Base-by-base conservation (phyloP, 352 stramenopile species). In the Phytophthora pini region DNA sequence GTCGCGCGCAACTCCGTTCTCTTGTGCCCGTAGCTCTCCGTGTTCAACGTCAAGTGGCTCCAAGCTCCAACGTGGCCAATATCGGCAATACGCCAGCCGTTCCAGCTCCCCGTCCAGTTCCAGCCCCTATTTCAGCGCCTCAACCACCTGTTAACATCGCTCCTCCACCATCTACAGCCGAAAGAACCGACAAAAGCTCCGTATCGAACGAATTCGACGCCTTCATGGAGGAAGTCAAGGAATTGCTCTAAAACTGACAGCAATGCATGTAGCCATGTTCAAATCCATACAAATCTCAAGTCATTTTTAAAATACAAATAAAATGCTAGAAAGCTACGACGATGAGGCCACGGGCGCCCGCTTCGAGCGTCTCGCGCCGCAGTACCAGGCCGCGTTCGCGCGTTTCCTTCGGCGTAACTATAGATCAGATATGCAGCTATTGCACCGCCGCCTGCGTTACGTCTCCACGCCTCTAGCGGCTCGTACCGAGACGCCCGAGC, bases 211-310 rank as follows among this genome's bases (percentile, higher is more conserved):
- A 89, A 46, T 90, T 87, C 32, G 81, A 90, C 36, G 67, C 76
- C 15, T 92, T 92, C 68, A 89, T 92, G 72, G 73, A 88, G n/a
- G 81, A 92, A 50, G 79, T 89, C 49, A 79, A 87, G 31, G 70
- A 68, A 9, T 26, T 79, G 48, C 43, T 82, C 17, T 74, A 71
- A 60, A 36, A 36, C 10, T n/a, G 49, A 38, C 22, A 46, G 34
- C 5, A 40, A 48, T 12, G 22, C 43, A 60, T 57, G 47, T 70
- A 66, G 48, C 59, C 58, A 69, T 56, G 5, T 64, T 20, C 5
- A 6, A 34, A 41, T 36, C 22, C 39, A 34, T 68, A 64, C 59
- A 63, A 57, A 38, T 10, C 2, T 45, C 46, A 41, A 68, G 58
- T 56, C 32, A 44, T 41, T 39, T 38, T 34, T 20, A 13, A 4